These are phyloP conservation scores for Blastobotrys petasosporus DNA, from an alignment of 1,139 yeast species.

Conservation along the genomic window DNA sequence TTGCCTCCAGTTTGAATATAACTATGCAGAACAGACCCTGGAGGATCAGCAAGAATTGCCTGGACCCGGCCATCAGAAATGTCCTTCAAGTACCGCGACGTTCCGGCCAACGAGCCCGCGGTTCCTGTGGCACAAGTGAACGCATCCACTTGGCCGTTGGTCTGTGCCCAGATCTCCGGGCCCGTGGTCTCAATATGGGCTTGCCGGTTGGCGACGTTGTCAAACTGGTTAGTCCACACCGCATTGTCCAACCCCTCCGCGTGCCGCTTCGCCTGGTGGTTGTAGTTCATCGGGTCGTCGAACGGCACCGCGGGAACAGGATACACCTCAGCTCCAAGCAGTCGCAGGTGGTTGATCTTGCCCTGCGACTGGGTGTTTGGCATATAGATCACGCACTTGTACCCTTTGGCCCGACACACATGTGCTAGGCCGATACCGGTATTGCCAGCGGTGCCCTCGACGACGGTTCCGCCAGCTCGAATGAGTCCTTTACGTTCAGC, in stretches of 20 bases:
- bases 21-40: slow-evolving; percentile 80
- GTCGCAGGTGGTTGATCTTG: slow-evolving; percentile 64
- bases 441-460: slow-evolving; percentile 72
- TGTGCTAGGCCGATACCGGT: slow-evolving; percentile 91
- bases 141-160: slow-evolving; percentile 72
- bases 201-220: slow-evolving; percentile 78
- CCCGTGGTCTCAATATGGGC: slow-evolving; percentile 91
- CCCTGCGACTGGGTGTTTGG: slow-evolving; percentile 80
- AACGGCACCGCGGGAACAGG: slow-evolving; percentile 90
- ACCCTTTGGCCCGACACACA: slow-evolving; percentile 76
- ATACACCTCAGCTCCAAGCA: slow-evolving; percentile 77
- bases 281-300: slow-evolving; percentile 74
- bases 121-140: slow-evolving; percentile 90
- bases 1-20: slow-evolving; percentile 65
- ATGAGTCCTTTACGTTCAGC: slow-evolving; percentile 70
- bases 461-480: slow-evolving; percentile 63
- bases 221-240: slow-evolving; percentile 90
- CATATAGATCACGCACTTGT: slow-evolving; percentile 80
- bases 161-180: slow-evolving; percentile 88
- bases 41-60: slow-evolving; percentile 82
- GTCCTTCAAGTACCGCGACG: slow-evolving; percentile 66
- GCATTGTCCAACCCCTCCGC: slow-evolving; percentile 72
- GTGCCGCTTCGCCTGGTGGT: slow-evolving; percentile 78
- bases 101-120: slow-evolving; percentile 87
- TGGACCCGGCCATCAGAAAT: slow-evolving; percentile 53